Conservation (phyloP, 805 yeast species). For the Candida berthetii region DNA sequence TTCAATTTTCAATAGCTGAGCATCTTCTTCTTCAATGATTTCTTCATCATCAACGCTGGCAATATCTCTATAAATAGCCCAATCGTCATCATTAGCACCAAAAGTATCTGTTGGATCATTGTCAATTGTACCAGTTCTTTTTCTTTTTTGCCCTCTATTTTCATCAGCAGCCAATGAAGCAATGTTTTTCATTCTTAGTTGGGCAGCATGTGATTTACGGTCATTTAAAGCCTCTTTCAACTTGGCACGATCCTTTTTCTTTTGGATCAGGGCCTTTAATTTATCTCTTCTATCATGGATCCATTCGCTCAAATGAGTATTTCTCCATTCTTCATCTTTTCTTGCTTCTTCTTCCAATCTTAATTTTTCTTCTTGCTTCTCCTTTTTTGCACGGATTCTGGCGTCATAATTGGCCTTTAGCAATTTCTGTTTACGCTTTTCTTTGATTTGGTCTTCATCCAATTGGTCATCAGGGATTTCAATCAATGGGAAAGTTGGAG, state of each 20-base stretch:
- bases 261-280: conserved; percentile 52
- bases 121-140: conserved; percentile 64
- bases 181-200: conserved; percentile 84
- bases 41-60: conserved; percentile 74
- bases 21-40: conserved; percentile 68
- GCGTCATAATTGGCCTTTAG: conserved; percentile 88
- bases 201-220: conserved; percentile 88
- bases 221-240: conserved; percentile 75
- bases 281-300: conserved; percentile 58
- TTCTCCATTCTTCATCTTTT: conserved; percentile 76
- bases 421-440: conserved; percentile 78
- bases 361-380: conserved; percentile 60
- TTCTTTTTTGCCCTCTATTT: conserved; percentile 26
- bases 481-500: conserved; percentile 64
- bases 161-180: conserved; percentile 82
- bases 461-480: conserved; percentile 83
- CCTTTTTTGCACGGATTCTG: conserved; percentile 72
- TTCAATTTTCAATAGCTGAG: conserved; percentile 56
- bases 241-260: conserved; percentile 61
- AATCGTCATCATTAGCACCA: conserved; percentile 94
- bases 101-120: conserved; percentile 91
- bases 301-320: conserved; percentile 74
- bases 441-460: conserved; percentile 73
- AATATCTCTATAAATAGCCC: conserved; percentile 86
- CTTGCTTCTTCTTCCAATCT: conserved; percentile 52